phyloP scores from a whole-genome alignment of 1,284 basidiomycete genomes.

The Clitocybe nebularis region DNA sequence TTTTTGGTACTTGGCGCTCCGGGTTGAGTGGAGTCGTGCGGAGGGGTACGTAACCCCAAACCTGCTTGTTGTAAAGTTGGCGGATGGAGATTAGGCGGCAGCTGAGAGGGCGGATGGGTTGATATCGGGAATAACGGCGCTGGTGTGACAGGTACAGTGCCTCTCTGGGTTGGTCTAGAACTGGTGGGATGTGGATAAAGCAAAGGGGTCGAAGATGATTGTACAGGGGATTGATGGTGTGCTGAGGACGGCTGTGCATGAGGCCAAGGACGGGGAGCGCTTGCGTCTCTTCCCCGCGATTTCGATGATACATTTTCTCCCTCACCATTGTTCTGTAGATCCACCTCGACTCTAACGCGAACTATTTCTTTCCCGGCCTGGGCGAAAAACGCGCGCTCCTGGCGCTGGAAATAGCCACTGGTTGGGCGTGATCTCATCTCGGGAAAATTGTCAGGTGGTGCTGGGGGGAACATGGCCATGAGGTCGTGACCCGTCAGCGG shows the following conservation, averaged over 20 bases:
- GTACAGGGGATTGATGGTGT: slow-evolving; percentile 28
- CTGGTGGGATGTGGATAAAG: slow-evolving; percentile 28
- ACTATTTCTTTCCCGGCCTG: slow-evolving; percentile 71
- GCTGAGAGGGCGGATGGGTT: slow-evolving; percentile 31
- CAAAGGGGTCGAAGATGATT: slow-evolving; percentile 23
- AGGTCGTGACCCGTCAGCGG: slow-evolving; percentile 76
- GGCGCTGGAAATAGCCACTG: slow-evolving; percentile 62
- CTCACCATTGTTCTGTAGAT: slow-evolving; percentile 29
- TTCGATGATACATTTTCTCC: slow-evolving; percentile 19
- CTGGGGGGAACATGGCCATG: slow-evolving; percentile 74
- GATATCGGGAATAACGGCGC: slow-evolving; percentile 28
- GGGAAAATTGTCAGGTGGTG: slow-evolving; percentile 50
- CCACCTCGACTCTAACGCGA: slow-evolving; percentile 63
- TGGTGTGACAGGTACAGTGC: slow-evolving; percentile 28
- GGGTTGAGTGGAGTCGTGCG: slow-evolving; percentile 34
- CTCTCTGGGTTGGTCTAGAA: slow-evolving; percentile 27
- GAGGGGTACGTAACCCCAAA: slow-evolving; percentile 39
- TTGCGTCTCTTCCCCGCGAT: slow-evolving; percentile 16
- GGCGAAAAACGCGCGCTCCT: slow-evolving; percentile 74
- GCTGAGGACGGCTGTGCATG: slow-evolving; percentile 12
- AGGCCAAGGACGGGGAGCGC: slow-evolving; percentile 21
- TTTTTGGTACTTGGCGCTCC: slow-evolving; percentile 29
- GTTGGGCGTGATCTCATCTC: slow-evolving; percentile 57
- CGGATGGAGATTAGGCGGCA: slow-evolving; percentile 39
- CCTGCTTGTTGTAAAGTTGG: slow-evolving; percentile 30